Evolutionary conservation across 2,329 filamentous ascomycete species (phyloP).

Genomic region (Sclerotinia sclerotiorum): DNA sequence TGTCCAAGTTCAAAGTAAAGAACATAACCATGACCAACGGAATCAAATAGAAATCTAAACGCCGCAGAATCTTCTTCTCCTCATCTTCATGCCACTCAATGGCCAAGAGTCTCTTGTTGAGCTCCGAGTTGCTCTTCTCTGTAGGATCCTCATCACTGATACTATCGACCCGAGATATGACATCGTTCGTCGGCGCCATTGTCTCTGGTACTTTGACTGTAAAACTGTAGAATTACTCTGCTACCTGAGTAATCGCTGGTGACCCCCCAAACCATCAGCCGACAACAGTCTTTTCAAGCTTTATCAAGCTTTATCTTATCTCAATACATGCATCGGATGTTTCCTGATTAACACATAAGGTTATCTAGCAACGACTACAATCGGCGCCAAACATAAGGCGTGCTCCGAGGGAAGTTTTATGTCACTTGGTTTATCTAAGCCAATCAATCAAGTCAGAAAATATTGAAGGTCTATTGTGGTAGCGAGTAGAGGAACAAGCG

Average conservation of each 20-base stretch:
- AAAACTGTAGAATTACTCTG: not conserved
- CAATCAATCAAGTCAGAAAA: not conserved
- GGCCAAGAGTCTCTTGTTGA: constrained; percentile 15
- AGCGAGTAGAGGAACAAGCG: constrained; percentile 14
- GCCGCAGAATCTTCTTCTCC: constrained; percentile 10
- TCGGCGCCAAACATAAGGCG: constrained; percentile 11
- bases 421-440: constrained; percentile 8
- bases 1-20: constrained; percentile 23
- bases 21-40: constrained; percentile 23
- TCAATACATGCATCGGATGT: constrained; percentile 2
- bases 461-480: not conserved
- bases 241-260: not conserved
- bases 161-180: constrained; percentile 21
- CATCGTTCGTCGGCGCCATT: constrained; percentile 17
- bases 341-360: not conserved
- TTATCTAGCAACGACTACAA: not conserved
- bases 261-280: not conserved
- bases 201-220: not conserved
- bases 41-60: constrained; percentile 20
- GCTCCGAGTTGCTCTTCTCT: constrained; percentile 18
- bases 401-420: constrained; percentile 12
- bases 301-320: constrained; percentile 15
- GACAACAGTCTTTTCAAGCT: constrained; percentile 9
- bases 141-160: constrained; percentile 14
- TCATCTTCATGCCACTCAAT: constrained; percentile 21